phyloP scores from a whole-genome alignment of 208 protist genomes.

The Trypanosoma mega region DNA sequence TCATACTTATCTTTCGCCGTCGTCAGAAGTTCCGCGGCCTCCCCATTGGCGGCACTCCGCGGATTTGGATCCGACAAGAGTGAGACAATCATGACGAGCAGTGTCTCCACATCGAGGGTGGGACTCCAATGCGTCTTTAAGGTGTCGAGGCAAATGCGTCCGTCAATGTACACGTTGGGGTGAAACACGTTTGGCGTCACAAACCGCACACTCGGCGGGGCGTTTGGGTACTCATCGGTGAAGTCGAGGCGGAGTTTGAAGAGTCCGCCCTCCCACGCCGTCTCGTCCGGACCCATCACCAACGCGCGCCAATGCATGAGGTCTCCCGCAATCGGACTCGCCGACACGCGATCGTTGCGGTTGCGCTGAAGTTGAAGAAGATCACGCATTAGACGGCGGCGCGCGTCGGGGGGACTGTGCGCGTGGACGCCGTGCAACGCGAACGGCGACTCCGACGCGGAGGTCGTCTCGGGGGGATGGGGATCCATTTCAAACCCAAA shows the following conservation, averaged over 20 bases:
- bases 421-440: conserved; percentile 30
- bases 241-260: conserved; percentile 85
- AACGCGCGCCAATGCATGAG: conserved; percentile 87
- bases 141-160: conserved; percentile 99
- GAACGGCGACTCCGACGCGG: too few species aligned
- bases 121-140: conserved; percentile 98
- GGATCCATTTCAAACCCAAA: too few species aligned
- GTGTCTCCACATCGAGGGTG: conserved; percentile 97
- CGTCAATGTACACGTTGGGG: conserved; percentile 99
- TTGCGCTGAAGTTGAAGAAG: conserved; percentile 44
- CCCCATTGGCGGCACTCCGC: conserved; percentile 98
- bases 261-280: conserved; percentile 87
- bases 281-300: conserved; percentile 75
- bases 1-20: conserved; percentile 97
- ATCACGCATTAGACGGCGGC: conserved; percentile 77
- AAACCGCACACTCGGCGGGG: conserved; percentile 97
- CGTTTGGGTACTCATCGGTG: conserved; percentile 88
- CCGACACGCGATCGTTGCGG: conserved; percentile 44
- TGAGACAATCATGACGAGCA: conserved; percentile 99
- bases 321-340: conserved; percentile 66
- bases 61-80: conserved; percentile 99
- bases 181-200: conserved; percentile 98
- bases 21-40: conserved; percentile 95
- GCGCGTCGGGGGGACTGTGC: conserved; percentile 38
- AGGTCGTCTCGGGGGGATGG: too few species aligned